These are phyloP conservation scores for Wallemia mellicola DNA, from an alignment of 1,284 basidiomycete species.

Conservation along the genomic window DNA sequence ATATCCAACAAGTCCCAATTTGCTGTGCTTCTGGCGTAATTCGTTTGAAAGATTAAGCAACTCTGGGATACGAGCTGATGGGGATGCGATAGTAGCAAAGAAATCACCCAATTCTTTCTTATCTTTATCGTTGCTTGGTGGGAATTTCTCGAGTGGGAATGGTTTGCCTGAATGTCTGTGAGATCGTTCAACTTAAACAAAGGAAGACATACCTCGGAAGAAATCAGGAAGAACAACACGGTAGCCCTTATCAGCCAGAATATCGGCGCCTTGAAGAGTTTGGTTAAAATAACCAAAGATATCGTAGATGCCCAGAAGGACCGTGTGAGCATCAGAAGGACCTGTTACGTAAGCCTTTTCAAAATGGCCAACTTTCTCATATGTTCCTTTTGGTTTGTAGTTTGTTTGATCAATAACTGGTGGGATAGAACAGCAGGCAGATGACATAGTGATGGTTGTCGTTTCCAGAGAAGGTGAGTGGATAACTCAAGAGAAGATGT, in stretches of 20 bases:
- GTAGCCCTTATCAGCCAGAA: slow-evolving; percentile 24
- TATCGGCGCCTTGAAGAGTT: slow-evolving; percentile 23
- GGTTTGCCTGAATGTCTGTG: too few species aligned
- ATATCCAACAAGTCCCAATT: slow-evolving; percentile 8
- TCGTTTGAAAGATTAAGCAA: slow-evolving; percentile 21
- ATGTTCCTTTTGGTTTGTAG: slow-evolving; percentile 24
- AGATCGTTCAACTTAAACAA: too few species aligned
- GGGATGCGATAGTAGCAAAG: slow-evolving; percentile 17
- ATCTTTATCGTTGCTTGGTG: slow-evolving; percentile 23
- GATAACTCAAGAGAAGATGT: background rate
- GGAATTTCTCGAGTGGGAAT: slow-evolving; percentile 24
- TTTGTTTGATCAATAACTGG: slow-evolving; percentile 20
- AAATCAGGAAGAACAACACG: slow-evolving; percentile 35
- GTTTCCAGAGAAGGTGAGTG: background rate
- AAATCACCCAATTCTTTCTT: slow-evolving; percentile 22
- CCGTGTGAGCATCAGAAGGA: slow-evolving; percentile 21
- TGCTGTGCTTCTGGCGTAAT: slow-evolving; percentile 15
- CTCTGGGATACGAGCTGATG: slow-evolving; percentile 18
- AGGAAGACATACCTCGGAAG: slow-evolving; percentile 26
- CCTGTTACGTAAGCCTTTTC: slow-evolving; percentile 25
- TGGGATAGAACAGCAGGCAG: slow-evolving; percentile 18
- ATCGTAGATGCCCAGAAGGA: slow-evolving; percentile 29
- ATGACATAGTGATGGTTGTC: background rate
- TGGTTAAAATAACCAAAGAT: slow-evolving; percentile 26
- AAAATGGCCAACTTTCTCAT: slow-evolving; percentile 19